Percentiles rank a stretch among this genome's conserved stretches.
phyloP scores from a whole-genome alignment of 495 filamentous ascomycete genomes.

The Daldinia loculata region DNA sequence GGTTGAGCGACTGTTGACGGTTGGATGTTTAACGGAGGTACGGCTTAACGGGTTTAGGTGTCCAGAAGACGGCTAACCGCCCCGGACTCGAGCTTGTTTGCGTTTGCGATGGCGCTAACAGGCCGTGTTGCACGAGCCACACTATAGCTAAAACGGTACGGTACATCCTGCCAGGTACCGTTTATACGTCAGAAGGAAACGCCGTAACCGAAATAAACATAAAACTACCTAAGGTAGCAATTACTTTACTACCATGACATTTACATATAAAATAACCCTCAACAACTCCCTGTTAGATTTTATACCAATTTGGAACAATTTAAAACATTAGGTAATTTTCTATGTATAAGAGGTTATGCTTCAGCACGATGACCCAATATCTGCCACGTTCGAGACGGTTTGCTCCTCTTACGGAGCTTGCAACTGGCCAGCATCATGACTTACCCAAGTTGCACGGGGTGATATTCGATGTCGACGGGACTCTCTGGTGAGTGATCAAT shows the following conservation, averaged over 20 bases:
- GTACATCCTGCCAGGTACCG: neutral
- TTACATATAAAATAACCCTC: neutral
- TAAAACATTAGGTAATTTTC: neutral
- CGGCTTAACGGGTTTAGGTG: constrained; percentile 13
- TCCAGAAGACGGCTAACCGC: constrained; percentile 5
- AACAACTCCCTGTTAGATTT: neutral
- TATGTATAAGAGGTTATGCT: constrained; percentile 23
- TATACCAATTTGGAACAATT: neutral
- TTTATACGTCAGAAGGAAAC: neutral
- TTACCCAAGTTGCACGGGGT: constrained; percentile 76
- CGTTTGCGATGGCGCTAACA: constrained; percentile 6
- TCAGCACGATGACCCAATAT: constrained; percentile 49
- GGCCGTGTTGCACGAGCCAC: constrained; percentile 38
- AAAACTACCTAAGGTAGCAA: neutral
- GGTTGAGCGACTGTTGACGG: neutral
- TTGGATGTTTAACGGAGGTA: neutral
- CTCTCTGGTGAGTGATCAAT: constrained; percentile 73
- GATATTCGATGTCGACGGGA: constrained; percentile 96
- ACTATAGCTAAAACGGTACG: neutral
- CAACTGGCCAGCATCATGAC: constrained; percentile 33
- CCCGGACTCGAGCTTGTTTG: neutral
- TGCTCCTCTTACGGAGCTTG: constrained; percentile 54
- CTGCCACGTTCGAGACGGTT: constrained; percentile 51
- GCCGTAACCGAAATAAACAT: neutral
- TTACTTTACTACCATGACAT: neutral